These are phyloP conservation scores for Tuber borchii DNA, from an alignment of 495 filamentous ascomycete genomes.

Conservation along the genomic window DNA sequence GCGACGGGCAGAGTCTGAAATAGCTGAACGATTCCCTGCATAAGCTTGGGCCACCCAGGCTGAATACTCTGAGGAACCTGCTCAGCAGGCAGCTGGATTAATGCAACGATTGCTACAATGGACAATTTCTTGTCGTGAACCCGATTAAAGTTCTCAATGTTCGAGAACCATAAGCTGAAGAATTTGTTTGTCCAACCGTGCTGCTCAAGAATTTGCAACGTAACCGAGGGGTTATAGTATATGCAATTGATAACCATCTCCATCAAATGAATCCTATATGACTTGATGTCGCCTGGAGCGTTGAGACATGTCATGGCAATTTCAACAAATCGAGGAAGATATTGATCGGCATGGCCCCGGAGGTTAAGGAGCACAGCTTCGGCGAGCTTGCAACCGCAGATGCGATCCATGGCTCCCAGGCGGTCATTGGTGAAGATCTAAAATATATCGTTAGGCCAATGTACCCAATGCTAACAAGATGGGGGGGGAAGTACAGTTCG, in stretches of 20 bases:
- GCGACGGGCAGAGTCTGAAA: conserved; percentile 88
- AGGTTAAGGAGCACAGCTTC: conserved; percentile 95
- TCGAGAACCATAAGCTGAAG: conserved; percentile 95
- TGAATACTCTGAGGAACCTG: conserved; percentile 83
- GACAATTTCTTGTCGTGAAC: conserved; percentile 98
- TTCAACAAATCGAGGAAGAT: conserved; percentile 76
- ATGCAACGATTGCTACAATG: conserved; percentile 80
- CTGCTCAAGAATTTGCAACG: conserved; percentile 73
- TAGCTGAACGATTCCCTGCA: conserved; percentile 81
- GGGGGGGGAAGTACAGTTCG: conserved; percentile 51
- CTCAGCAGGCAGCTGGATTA: conserved; percentile 67
- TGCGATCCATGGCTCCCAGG: conserved; percentile 87
- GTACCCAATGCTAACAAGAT: not conserved
- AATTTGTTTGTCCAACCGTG: conserved; percentile 99
- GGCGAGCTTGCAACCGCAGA: conserved; percentile 97
- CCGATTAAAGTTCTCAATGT: conserved; percentile 83
- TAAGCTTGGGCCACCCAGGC: conserved; percentile 90
- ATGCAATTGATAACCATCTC: conserved; percentile 98
- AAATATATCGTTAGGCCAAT: conserved; percentile 11
- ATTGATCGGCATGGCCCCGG: conserved; percentile 79
- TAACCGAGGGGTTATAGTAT: conserved; percentile 76
- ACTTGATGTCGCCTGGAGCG: conserved; percentile 65
- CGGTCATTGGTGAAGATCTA: conserved; percentile 69
- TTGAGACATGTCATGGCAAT: conserved; percentile 79
- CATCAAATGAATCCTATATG: conserved; percentile 91